Evolutionary conservation across 2,329 filamentous ascomycete species (phyloP).

Genomic region (Monilinia fructicola): DNA sequence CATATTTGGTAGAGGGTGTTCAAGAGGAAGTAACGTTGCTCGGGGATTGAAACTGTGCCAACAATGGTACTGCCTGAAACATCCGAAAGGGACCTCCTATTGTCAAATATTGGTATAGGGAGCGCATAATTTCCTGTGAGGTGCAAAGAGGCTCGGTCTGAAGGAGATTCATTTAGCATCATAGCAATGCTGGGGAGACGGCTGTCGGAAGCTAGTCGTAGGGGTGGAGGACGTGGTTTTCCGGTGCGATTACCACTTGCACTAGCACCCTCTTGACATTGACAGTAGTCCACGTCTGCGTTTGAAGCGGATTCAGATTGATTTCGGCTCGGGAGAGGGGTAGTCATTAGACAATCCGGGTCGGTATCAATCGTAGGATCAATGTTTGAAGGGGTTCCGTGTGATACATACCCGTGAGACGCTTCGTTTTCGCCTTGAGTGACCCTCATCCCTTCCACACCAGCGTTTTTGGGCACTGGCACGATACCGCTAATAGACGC

Average conservation of each 20-base stretch:
- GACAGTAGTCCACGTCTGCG: not conserved
- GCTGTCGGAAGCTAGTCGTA: not conserved
- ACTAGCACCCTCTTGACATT: slow-evolving; percentile 3
- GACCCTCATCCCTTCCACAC: not conserved
- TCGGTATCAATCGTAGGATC: not conserved
- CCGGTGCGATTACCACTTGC: not conserved
- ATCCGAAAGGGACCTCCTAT: slow-evolving; percentile 23
- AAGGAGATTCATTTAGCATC: slow-evolving; percentile 14
- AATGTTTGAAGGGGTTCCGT: slow-evolving; percentile 5
- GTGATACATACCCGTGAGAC: slow-evolving; percentile 1
- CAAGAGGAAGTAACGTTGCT: slow-evolving; percentile 27
- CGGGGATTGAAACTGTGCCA: slow-evolving; percentile 19
- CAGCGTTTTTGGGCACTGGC: not conserved
- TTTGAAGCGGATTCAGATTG: not conserved
- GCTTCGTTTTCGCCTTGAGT: not conserved
- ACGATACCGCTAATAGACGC: not conserved
- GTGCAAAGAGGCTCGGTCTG: not conserved
- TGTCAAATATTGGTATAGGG: not conserved
- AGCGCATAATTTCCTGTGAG: not conserved
- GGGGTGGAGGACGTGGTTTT: not conserved
- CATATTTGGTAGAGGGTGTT: slow-evolving; percentile 31
- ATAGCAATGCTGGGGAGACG: slow-evolving; percentile 16
- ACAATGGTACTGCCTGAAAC: slow-evolving; percentile 20
- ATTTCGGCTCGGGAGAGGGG: slow-evolving; percentile 9
- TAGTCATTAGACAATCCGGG: slow-evolving; percentile 20